A percentile compares a stretch with the other conserved stretches of the same genome.
phyloP scores from a whole-genome alignment of 495 filamentous ascomycete species.

The Pyrenula aspistea region DNA sequence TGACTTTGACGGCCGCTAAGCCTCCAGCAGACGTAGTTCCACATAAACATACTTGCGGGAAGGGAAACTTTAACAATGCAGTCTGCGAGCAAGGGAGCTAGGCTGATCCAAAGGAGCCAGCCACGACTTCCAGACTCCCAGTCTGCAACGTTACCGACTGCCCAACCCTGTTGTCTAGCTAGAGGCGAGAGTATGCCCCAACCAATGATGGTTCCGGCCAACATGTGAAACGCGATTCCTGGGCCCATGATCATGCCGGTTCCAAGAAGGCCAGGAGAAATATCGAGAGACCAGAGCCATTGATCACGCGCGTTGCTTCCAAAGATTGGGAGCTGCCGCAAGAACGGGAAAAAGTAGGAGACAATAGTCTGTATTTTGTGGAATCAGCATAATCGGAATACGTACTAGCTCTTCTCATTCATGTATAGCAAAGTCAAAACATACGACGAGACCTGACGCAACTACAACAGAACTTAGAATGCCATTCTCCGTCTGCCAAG shows the following conservation, averaged over 20 bases:
- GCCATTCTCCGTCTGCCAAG: no score
- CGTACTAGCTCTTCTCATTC: constrained; percentile 44
- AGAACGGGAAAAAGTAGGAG: constrained; percentile 80
- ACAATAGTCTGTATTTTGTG: constrained; percentile 57
- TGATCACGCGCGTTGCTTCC: constrained; percentile 57
- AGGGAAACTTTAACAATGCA: constrained; percentile 77
- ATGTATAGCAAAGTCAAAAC: no score
- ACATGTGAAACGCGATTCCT: constrained; percentile 88
- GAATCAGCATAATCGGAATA: constrained; percentile 45
- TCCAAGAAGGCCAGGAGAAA: constrained; percentile 86
- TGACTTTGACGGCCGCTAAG: not conserved
- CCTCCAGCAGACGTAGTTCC: constrained; percentile 22
- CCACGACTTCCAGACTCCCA: constrained; percentile 90
- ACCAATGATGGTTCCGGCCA: constrained; percentile 77
- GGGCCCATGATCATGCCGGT: constrained; percentile 73
- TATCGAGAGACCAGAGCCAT: constrained; percentile 95
- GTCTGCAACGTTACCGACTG: constrained; percentile 72
- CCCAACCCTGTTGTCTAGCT: constrained; percentile 78
- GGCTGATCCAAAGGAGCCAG: constrained; percentile 93
- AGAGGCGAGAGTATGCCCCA: constrained; percentile 88
- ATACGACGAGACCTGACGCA: no score
- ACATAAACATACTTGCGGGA: constrained; percentile 52
- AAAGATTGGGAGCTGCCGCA: constrained; percentile 77
- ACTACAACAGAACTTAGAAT: no score
- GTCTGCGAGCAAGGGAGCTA: constrained; percentile 94